These are phyloP conservation scores for Scalesia atractyloides DNA, from an alignment of 129 eudicot genomes.

Conservation along the genomic window DNA sequence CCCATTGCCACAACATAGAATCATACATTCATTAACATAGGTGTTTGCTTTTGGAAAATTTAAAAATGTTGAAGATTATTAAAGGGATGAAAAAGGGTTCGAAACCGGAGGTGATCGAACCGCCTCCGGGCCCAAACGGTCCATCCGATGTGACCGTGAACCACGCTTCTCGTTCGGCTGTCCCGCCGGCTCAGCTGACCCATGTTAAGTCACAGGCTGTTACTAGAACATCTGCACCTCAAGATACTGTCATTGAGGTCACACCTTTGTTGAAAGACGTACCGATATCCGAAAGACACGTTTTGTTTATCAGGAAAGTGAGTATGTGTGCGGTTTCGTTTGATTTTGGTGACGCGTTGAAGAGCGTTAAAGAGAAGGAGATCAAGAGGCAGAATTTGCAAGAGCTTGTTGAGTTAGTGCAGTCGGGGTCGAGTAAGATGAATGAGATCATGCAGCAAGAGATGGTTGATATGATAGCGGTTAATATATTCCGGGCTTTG, in stretches of 20 bases:
- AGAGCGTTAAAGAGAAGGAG: slow-evolving; percentile 62
- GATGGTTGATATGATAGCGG: slow-evolving; percentile 59
- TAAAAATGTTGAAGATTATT: slow-evolving; percentile 53
- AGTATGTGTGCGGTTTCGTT: slow-evolving; percentile 52
- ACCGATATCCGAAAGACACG: slow-evolving; percentile 53
- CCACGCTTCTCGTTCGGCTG: slow-evolving; percentile 57
- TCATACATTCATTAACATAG: neutral
- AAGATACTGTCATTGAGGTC: slow-evolving; percentile 50
- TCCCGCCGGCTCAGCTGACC: slow-evolving; percentile 34
- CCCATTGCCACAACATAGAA: slow-evolving; percentile 30
- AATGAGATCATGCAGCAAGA: slow-evolving; percentile 69
- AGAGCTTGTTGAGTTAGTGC: slow-evolving; percentile 64
- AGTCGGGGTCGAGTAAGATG: slow-evolving; percentile 66
- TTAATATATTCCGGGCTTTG: slow-evolving; percentile 61
- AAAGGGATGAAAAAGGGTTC: slow-evolving; percentile 54
- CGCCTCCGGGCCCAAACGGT: slow-evolving; percentile 48
- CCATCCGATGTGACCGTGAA: slow-evolving; percentile 56
- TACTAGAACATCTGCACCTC: slow-evolving; percentile 26
- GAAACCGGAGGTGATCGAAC: slow-evolving; percentile 57
- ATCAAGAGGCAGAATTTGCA: slow-evolving; percentile 60
- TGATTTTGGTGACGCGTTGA: slow-evolving; percentile 58
- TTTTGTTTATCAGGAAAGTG: slow-evolving; percentile 49
- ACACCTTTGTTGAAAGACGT: slow-evolving; percentile 63
- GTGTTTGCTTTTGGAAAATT: slow-evolving; percentile 19
- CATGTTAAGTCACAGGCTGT: slow-evolving; percentile 25